phyloP scores from a whole-genome alignment of 2,329 filamentous ascomycete species.

The Xylaria arbuscula region DNA sequence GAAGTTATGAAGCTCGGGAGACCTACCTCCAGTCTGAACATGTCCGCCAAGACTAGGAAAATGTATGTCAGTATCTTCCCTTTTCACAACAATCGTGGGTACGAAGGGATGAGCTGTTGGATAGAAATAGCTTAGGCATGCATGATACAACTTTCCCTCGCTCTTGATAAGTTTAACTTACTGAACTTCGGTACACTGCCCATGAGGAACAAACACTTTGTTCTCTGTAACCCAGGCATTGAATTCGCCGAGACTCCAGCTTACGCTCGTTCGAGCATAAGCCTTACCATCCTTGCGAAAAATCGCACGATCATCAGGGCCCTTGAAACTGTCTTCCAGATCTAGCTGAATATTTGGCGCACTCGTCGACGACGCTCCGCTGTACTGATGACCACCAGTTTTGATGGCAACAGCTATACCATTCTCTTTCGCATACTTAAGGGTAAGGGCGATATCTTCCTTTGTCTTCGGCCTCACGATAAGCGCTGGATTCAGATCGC shows the following conservation, averaged over 20 bases:
- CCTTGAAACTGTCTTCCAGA: conserved; percentile 54
- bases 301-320: conserved; percentile 48
- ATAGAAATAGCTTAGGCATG: background rate
- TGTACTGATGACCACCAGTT: conserved; percentile 63
- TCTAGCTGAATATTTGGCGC: conserved; percentile 60
- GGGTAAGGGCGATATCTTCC: conserved; percentile 55
- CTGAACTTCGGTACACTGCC: conserved; percentile 59
- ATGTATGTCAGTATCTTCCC: conserved; percentile 13
- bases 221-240: conserved; percentile 56
- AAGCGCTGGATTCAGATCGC: conserved; percentile 57
- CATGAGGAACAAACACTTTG: conserved; percentile 58
- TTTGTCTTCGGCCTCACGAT: conserved; percentile 58
- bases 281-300: conserved; percentile 51
- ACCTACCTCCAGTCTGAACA: conserved; percentile 58
- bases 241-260: conserved; percentile 56
- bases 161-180: conserved; percentile 16
- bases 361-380: conserved; percentile 59
- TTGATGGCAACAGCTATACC: conserved; percentile 58
- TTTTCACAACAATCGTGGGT: background rate
- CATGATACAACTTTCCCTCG: no score
- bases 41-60: conserved; percentile 55
- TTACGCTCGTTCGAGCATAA: conserved; percentile 55
- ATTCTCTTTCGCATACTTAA: conserved; percentile 56
- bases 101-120: background rate
- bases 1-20: background rate